Base-by-base conservation (phyloP, 257 asterid species). In the Salvia hispanica region DNA sequence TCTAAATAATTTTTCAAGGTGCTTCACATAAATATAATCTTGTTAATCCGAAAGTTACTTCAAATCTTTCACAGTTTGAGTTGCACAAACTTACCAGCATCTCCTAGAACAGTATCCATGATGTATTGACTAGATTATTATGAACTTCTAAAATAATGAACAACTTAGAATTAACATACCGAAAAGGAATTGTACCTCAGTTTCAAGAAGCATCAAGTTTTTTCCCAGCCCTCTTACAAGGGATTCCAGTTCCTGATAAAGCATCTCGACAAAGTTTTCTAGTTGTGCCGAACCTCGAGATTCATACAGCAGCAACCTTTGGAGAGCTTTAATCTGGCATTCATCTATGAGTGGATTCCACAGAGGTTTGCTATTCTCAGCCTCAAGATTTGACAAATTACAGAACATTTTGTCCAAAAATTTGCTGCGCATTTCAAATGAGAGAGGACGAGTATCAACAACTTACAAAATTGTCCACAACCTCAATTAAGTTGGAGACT, bases 321-420 rank as follows among this genome's bases (percentile, higher is more conserved):
- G 85, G 54, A 89, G 89, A 28, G 76, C 74, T 66, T 81, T 85
- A 55, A 89, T 82, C 71, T 84, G 92, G 74, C 67, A 74, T 75
- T 86, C 84, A 70, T 79, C 84, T 33, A 85, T 64, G 53, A 89
- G 79, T 71, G 77, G 81, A 64, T 70, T 52, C 64, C 73, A 74
- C 48, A 64, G 66, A 39, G 80, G 76, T 14, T 46, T 48, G 71
- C 60, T 56, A 58, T 74, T 69, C 76, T 67, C 73, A 67, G 79
- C 66, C 54, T 84, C 75, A 69, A 78, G 85, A 62, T 59, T 75
- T 62, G 80, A 70, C 79, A 86, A 48, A 52, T 90, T 92, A 66
- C 79, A 81, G 67, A 85, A 79, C n/a, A 85, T 58, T 68, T 84
- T 81, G 71, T 89, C 91, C 87, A 84, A 72, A 13, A 85, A 87